These are phyloP conservation scores for Salicornia ramosissima DNA, from an alignment of 148 eudicot genomes.

Conservation along the genomic window DNA sequence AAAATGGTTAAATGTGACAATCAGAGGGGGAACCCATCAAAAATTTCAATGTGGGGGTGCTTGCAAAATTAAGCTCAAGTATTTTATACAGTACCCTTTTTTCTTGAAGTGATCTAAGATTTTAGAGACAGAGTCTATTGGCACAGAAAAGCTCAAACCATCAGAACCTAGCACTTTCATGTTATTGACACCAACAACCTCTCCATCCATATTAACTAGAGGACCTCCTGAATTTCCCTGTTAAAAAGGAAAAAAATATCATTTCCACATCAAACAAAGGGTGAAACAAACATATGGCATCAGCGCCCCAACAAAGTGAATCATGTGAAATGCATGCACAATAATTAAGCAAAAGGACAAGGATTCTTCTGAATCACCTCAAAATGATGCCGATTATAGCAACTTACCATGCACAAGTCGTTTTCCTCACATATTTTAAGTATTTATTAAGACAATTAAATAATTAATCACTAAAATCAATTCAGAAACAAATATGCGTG, in stretches of 20 bases:
- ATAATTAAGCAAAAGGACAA: background rate
- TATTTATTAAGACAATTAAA: too few relatives aligned
- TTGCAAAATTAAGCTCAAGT: background rate
- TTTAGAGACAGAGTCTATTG: slow-evolving; percentile 75
- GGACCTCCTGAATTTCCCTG: slow-evolving; percentile 99
- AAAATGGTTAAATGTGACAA: background rate
- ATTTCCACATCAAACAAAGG: background rate
- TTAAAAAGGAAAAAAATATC: background rate
- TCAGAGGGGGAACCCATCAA: background rate
- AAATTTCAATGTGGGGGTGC: background rate
- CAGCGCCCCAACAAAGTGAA: background rate
- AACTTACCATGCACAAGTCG: too few relatives aligned
- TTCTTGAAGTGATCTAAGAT: slow-evolving; percentile 81
- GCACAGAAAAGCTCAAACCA: slow-evolving; percentile 90
- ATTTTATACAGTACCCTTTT: slow-evolving; percentile 50
- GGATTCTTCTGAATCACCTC: background rate
- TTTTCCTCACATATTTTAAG: too few relatives aligned
- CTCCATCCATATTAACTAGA: slow-evolving; percentile 90
- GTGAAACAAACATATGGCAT: background rate
- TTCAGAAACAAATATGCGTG: background rate
- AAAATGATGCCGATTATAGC: background rate
- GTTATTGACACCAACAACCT: slow-evolving; percentile 79
- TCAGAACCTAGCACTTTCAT: slow-evolving; percentile 80
- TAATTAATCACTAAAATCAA: background rate
- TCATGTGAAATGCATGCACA: background rate